Conservation (phyloP, 129 eudicot genomes). For the Artemisia tridentata region DNA sequence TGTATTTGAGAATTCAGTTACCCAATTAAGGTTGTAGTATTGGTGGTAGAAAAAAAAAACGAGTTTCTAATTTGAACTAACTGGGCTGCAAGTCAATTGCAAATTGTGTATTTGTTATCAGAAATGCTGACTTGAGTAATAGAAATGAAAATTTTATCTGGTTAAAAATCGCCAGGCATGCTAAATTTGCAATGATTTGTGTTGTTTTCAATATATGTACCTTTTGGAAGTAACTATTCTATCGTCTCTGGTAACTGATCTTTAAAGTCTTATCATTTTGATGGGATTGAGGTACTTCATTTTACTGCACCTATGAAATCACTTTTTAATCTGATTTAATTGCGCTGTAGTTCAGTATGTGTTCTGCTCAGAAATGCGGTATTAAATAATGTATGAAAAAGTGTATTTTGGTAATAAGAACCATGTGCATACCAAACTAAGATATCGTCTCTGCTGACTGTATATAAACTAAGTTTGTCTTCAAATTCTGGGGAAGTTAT, state of each 20-base stretch:
- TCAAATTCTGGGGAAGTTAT: not conserved
- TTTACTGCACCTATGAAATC: not conserved
- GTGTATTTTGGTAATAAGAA: too few relatives aligned
- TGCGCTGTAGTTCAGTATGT: too few relatives aligned
- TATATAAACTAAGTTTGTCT: too few relatives aligned
- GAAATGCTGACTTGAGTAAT: not conserved
- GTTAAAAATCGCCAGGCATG: not conserved
- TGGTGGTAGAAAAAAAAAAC: not conserved
- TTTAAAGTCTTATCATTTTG: not conserved
- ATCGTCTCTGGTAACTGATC: not conserved
- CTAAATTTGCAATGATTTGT: not conserved
- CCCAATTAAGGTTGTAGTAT: not conserved
- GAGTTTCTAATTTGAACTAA: not conserved
- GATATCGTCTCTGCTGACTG: too few relatives aligned
- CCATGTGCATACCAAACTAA: too few relatives aligned
- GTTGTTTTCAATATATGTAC: not conserved
- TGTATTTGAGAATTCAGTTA: not conserved
- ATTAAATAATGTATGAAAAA: too few relatives aligned
- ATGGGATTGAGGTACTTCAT: not conserved
- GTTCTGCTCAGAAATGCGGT: too few relatives aligned
- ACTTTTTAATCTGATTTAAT: too few relatives aligned
- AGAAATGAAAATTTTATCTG: slow-evolving; percentile 3
- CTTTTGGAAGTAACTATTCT: not conserved
- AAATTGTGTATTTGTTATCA: not conserved
- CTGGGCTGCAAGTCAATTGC: slow-evolving; percentile 11